phyloP scores from a whole-genome alignment of 75 land plant species.

The Pseudotsuga menziesii region DNA sequence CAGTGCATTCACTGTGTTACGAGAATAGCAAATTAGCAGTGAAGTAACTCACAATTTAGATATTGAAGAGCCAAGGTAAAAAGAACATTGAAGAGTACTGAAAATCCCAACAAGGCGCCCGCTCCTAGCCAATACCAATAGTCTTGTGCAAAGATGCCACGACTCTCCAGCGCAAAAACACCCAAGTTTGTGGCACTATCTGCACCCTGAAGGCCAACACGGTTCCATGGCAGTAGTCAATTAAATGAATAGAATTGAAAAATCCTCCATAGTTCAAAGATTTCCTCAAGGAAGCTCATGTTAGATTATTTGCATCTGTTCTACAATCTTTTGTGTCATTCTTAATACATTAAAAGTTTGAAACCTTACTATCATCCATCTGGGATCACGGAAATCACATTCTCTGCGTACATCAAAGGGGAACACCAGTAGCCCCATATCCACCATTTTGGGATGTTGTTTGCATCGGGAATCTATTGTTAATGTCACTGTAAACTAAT shows the following conservation, averaged over 20 bases:
- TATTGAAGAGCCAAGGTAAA: constrained; percentile 17
- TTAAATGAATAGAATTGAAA: too few species aligned
- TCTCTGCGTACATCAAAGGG: constrained; percentile 54
- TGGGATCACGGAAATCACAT: constrained; percentile 50
- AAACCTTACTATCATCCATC: constrained; percentile 39
- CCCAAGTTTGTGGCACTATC: not conserved
- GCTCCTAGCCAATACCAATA: constrained; percentile 34
- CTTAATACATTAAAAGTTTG: not conserved
- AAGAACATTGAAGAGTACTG: constrained; percentile 18
- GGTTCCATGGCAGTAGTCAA: too few species aligned
- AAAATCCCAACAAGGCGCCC: constrained; percentile 12
- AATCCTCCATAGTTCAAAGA: not conserved
- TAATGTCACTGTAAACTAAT: not conserved
- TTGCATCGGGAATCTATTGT: constrained; percentile 16
- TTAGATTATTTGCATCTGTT: not conserved
- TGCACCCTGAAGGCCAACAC: too few species aligned
- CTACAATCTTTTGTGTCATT: not conserved
- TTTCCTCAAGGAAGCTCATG: not conserved
- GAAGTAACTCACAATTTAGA: constrained; percentile 31
- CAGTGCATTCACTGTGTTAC: too few species aligned
- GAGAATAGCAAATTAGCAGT: too few species aligned
- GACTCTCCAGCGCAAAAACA: not conserved
- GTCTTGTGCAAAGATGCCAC: constrained; percentile 3
- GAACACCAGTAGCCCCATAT: constrained; percentile 78
- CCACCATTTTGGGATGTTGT: constrained; percentile 59